Evolutionary conservation across 2,329 filamentous ascomycete species (phyloP), one percentile per base, ranked within the genome.

Genomic region (Xylaria digitata): DNA sequence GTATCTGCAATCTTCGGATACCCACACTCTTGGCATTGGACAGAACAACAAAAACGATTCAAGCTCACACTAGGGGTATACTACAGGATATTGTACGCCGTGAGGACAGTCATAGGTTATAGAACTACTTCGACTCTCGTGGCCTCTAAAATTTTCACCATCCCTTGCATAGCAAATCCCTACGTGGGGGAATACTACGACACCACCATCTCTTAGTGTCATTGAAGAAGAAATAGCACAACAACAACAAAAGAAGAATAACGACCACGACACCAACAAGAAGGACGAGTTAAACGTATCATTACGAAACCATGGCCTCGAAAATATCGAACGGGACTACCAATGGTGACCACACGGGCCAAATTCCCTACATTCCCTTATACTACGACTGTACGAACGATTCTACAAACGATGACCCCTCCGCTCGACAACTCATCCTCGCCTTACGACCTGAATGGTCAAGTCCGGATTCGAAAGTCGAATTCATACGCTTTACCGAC

Each of bases 401-500:
- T 34, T 88, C 88, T 79, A 83, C 87, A 72, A 89, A 96, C 77
- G 91, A 92, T 34, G 87, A 95, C 71, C 85, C 87, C 65, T 96
- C 95, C 21, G 95, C 94, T 60, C 84, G 92, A 68, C 87, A 87
- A 70, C 88, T 99, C 70, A 90, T 97, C 75, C 84, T 93, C 73
- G 87, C 92, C 32, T 84, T 97, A 68, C 87, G 90, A 66, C 94
- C 94, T 11, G 89, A 96, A 74, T 99, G 96, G 96, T 86, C 89
- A 72, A 85, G 86, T 54, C 83, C 87, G 42, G 88, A 90, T 71
- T 91, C 92, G 64, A 87, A 90, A 49, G 86, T 99, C 74, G 90
- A 96, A 75, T 93, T 98, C 77, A 86, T 93, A 72, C 90, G 92
- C 71, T 99, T 98, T 83, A 99, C 94, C 45, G 96, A 99, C 76